A percentile compares a stretch with the other conserved stretches of the same genome.
These are phyloP conservation scores for Persicaria tinctoria DNA, from an alignment of 148 eudicot species.

Conservation along the genomic window DNA sequence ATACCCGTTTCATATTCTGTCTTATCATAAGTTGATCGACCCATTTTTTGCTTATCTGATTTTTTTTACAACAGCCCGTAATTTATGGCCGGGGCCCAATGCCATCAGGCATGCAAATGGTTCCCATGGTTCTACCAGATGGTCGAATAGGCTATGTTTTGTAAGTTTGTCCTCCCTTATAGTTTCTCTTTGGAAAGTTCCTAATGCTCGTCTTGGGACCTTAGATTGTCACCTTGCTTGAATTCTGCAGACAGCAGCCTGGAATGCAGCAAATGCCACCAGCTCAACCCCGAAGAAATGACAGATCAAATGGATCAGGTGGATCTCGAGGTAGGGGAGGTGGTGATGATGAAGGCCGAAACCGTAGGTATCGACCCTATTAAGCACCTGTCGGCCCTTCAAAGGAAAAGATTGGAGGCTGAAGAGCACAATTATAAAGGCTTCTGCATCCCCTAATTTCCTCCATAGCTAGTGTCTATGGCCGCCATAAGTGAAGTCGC, in stretches of 20 bases:
- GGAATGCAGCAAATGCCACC: constrained; percentile 70
- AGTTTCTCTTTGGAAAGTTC: background rate
- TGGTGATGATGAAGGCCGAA: constrained; percentile 48
- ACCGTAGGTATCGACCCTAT: constrained; percentile 74
- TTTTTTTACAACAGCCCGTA: constrained; percentile 50
- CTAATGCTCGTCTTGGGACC: background rate
- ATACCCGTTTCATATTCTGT: background rate
- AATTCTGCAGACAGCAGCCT: constrained; percentile 79
- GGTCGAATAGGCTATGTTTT: constrained; percentile 96
- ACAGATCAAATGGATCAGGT: constrained; percentile 63
- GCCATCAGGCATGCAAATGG: constrained; percentile 99
- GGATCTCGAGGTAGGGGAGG: constrained; percentile 62
- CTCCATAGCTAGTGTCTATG: too few species aligned
- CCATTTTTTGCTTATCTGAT: background rate
- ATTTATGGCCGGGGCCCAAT: constrained; percentile 92
- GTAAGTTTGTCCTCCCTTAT: constrained; percentile 42
- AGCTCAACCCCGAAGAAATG: constrained; percentile 63
- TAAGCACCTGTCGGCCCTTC: constrained; percentile 15
- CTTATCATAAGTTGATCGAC: too few species aligned
- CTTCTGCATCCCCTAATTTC: background rate
- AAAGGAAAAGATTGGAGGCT: background rate
- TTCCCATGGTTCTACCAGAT: constrained; percentile 97
- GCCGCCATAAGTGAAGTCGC: too few species aligned
- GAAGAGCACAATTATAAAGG: background rate
- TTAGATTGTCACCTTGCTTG: background rate